Percentiles rank a stretch among this genome's conserved stretches.
Conservation (phyloP, 306 rosid species). For the Malus fusca region DNA sequence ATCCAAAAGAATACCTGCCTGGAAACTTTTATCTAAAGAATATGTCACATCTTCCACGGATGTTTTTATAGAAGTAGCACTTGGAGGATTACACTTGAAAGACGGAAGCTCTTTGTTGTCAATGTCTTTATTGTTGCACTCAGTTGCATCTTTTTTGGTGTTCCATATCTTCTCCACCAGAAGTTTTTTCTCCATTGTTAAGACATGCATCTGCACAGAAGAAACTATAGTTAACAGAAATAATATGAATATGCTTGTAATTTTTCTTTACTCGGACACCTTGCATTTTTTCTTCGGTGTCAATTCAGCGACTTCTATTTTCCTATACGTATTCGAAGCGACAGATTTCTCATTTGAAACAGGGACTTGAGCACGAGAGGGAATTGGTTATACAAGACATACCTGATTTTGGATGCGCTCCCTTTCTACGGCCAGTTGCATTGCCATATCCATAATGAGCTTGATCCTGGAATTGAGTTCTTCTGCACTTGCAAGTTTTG, state of each 20-base stretch:
- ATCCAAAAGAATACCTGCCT: conserved; percentile 64
- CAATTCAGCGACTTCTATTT: neutral
- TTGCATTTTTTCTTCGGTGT: neutral
- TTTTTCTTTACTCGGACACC: neutral
- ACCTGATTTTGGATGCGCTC: conserved; percentile 78
- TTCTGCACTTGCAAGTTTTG: conserved; percentile 40
- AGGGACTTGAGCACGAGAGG: neutral
- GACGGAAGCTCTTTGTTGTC: conserved; percentile 34
- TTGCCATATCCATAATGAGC: conserved; percentile 66
- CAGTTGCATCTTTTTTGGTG: conserved; percentile 16
- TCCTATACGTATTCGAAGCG: neutral
- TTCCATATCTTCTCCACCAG: conserved; percentile 38
- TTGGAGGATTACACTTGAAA: conserved; percentile 35
- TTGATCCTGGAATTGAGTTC: conserved; percentile 52
- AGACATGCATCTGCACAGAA: conserved; percentile 47
- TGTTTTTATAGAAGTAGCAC: conserved; percentile 37
- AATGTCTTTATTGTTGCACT: conserved; percentile 25
- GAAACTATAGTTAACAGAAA: neutral
- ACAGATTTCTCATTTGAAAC: neutral
- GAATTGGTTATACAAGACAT: conserved; percentile 6
- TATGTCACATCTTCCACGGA: conserved; percentile 33
- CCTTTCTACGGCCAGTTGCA: conserved; percentile 60
- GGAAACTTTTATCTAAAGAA: conserved; percentile 32
- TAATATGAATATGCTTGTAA: neutral
- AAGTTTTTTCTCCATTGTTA: conserved; percentile 47